phyloP scores from a whole-genome alignment of 2,329 filamentous ascomycete species.

The Neonectria punicea region DNA sequence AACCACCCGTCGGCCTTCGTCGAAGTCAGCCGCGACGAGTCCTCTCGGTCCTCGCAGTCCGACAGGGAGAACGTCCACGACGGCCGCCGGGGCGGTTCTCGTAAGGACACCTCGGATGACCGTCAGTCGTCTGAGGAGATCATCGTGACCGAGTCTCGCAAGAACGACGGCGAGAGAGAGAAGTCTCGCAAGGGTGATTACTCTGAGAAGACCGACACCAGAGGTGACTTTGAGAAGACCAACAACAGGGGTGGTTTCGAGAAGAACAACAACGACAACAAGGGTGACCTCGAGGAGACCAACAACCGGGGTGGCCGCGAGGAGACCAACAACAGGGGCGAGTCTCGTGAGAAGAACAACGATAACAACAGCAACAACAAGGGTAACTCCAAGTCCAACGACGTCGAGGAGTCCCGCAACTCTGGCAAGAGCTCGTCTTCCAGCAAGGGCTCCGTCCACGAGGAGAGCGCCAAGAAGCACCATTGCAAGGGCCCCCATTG shows the following conservation, averaged over 20 bases:
- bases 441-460: not conserved
- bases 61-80: not conserved
- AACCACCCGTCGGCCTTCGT: constrained; percentile 16
- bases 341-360: too few relatives aligned
- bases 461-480: not conserved
- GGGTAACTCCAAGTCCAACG: not conserved
- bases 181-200: not conserved
- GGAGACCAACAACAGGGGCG: too few relatives aligned
- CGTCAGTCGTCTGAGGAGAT: not conserved
- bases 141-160: constrained; percentile 6
- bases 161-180: not conserved
- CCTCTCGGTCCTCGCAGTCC: not conserved
- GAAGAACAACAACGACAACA: too few relatives aligned
- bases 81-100: not conserved
- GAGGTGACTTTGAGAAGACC: too few relatives aligned
- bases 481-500: not conserved
- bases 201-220: not conserved
- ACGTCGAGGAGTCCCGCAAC: not conserved
- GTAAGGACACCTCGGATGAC: not conserved
- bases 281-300: not conserved
- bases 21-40: constrained; percentile 7
- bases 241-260: too few relatives aligned
- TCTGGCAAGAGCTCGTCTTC: not conserved
- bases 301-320: not conserved
- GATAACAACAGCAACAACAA: not conserved